A percentile compares a stretch with the other conserved stretches of the same genome.
Evolutionary conservation across 371 early-diverging fungal genomes (phyloP).

Genomic region (Syncephalastrum sp.): DNA sequence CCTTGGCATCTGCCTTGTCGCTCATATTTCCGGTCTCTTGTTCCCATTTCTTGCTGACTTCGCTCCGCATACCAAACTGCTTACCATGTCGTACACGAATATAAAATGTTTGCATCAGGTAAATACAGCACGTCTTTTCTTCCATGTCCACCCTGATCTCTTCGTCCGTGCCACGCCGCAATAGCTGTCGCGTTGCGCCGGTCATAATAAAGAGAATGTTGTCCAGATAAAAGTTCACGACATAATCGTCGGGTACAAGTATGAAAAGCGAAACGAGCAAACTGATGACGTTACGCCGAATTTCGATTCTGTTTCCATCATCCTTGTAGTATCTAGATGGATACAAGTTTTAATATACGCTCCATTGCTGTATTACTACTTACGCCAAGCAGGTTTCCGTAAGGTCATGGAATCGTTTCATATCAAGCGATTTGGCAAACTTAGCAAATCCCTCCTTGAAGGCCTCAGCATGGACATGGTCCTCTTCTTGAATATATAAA

Average conservation of each 20-base stretch:
- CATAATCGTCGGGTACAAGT: conserved; percentile 33
- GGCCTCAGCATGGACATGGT: conserved; percentile 48
- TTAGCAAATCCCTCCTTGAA: conserved; percentile 36
- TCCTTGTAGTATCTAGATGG: conserved; percentile 43
- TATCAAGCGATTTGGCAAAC: conserved; percentile 39
- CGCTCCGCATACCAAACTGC: conserved; percentile 12
- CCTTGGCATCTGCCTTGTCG: conserved; percentile 8
- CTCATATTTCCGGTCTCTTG: conserved; percentile 8
- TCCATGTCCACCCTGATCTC: conserved; percentile 42
- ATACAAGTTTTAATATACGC: not conserved
- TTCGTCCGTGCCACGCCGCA: conserved; percentile 25
- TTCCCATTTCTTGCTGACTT: conserved; percentile 25
- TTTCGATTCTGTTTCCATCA: conserved; percentile 22
- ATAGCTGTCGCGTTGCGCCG: conserved; percentile 18
- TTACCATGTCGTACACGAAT: conserved; percentile 6
- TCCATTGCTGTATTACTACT: conserved; percentile 2
- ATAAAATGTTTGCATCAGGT: conserved; percentile 53
- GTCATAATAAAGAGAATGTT: conserved; percentile 54
- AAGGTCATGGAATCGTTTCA: conserved; percentile 37
- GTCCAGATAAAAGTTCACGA: conserved; percentile 46
- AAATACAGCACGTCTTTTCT: conserved; percentile 45
- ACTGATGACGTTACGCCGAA: conserved; percentile 46
- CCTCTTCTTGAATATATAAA: conserved; percentile 54
- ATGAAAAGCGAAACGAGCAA: conserved; percentile 49
- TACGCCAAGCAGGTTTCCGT: conserved; percentile 49